Evolutionary conservation across 768 basidiomycete genomes (phyloP).

Genomic region (Mycena latifolia): DNA sequence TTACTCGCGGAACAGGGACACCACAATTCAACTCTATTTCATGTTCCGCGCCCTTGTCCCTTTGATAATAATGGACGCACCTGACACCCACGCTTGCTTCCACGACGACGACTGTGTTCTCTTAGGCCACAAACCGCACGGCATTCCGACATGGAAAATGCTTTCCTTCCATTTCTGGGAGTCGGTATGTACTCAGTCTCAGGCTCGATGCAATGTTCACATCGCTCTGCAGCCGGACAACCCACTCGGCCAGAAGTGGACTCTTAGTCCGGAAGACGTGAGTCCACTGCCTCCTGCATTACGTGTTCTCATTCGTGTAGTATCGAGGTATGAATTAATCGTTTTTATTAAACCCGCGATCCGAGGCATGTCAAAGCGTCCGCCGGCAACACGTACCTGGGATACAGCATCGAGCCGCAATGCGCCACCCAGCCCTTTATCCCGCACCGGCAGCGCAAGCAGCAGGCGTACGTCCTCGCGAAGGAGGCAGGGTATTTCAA

Average conservation of each 20-base stretch:
- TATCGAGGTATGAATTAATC: too few species aligned
- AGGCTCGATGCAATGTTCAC: too few species aligned
- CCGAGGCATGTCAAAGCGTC: too few species aligned
- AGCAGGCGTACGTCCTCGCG: neutral
- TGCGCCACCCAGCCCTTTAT: conserved; percentile 41
- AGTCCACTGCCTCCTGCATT: neutral
- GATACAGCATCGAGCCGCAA: conserved; percentile 48
- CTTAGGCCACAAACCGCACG: conserved; percentile 42
- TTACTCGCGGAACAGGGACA: conserved; percentile 34
- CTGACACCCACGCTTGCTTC: neutral
- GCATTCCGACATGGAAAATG: conserved; percentile 53
- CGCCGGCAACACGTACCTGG: conserved; percentile 28
- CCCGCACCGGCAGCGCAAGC: conserved; percentile 31
- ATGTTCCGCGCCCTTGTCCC: conserved; percentile 46
- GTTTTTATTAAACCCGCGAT: too few species aligned
- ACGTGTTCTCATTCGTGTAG: neutral
- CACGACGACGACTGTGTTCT: conserved; percentile 40
- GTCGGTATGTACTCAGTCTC: too few species aligned
- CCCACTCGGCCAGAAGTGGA: conserved; percentile 45
- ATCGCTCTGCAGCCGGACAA: neutral
- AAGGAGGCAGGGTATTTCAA: neutral
- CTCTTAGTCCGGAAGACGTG: conserved; percentile 43
- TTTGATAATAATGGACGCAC: conserved; percentile 28
- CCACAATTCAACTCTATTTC: conserved; percentile 44
- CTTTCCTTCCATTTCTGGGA: conserved; percentile 37